Evolutionary conservation across 116 monocot genomes (phyloP), one percentile per base, ranked within the genome.

Genomic region (Trichopus zeylanicus): DNA sequence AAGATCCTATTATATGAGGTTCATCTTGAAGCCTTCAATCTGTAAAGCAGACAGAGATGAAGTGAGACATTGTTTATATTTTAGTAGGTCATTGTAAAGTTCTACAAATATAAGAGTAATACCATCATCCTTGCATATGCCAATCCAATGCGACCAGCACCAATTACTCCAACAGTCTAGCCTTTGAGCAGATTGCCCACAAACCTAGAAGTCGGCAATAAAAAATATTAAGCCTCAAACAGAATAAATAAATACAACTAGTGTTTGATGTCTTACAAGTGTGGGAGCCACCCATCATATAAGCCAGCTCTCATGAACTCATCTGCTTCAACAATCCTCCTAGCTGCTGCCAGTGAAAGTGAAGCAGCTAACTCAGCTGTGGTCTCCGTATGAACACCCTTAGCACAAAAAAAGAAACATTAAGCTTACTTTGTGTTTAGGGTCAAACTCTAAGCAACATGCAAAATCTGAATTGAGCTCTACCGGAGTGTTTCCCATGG

Each of bases 81-180:
- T n/a, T n/a, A n/a, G n/a, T n/a, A n/a, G n/a, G n/a, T n/a, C n/a
- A n/a, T n/a, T n/a, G n/a, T n/a, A 49, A 3, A 49, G 22, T 4
- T 48, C 3, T 0, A 20, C 20, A 19, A 20, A 2, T 7, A 1
- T n/a, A 49, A 49, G 49, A 64, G 22, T 10, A 53, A 47, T 83
- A 89, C 94, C 95, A 95, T 95, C 95, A 95, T 95, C 67, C 95
- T 75, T 31, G 95, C 95, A 79, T 95, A 95, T 8, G 95, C 95
- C 12, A 90, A 95, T 64, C 95, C 95, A 55, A 95, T 95, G 18
- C 90, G 87, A 18, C 95, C 95, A 60, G 95, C 95, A 75, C 95
- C 95, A 47, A 95, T 89, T 16, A 95, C 95, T 65, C 95, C 95
- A 27, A 95, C 90, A 2, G 90, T 95, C 73, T 95, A 90, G 6